These are phyloP conservation scores for Apiotrichum gracile DNA, from an alignment of 1,284 basidiomycete genomes.

Conservation along the genomic window DNA sequence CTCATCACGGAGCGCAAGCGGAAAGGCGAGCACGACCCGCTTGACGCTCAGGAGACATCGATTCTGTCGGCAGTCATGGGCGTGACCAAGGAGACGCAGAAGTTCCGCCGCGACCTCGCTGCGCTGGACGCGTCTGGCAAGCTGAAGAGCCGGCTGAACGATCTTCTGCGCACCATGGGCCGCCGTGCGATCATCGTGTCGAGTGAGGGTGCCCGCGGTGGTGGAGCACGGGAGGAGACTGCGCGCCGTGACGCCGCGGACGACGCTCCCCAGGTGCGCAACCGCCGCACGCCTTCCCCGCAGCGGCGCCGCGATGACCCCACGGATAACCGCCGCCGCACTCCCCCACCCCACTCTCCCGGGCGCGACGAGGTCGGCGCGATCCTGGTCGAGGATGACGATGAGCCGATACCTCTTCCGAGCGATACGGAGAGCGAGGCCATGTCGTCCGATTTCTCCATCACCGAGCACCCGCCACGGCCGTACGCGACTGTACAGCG, in stretches of 20 bases:
- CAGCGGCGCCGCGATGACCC: background rate
- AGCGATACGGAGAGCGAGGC: background rate
- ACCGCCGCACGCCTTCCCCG: background rate
- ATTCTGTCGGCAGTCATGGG: constrained; percentile 74
- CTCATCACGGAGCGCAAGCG: constrained; percentile 21
- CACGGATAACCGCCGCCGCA: too few species aligned
- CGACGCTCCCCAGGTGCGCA: background rate
- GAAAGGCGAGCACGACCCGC: constrained; percentile 19
- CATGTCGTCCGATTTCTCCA: too few species aligned
- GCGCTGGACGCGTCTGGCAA: background rate
- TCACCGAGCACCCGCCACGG: background rate
- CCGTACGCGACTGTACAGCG: background rate
- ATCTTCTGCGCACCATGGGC: background rate
- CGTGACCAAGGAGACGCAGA: constrained; percentile 68
- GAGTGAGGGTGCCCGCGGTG: background rate
- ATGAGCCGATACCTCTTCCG: background rate
- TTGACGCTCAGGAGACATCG: constrained; percentile 63
- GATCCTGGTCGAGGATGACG: constrained; percentile 1
- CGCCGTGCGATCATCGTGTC: background rate
- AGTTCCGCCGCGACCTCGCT: constrained; percentile 4
- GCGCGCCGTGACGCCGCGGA: background rate
- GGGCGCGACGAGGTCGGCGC: too few species aligned
- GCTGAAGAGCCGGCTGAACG: background rate
- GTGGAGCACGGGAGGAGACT: background rate
- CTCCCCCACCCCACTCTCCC: too few species aligned